Evolutionary conservation across 2,329 filamentous ascomycete species (phyloP), one percentile per base, ranked within the genome.

Genomic region (Sclerotinia spermophila): DNA sequence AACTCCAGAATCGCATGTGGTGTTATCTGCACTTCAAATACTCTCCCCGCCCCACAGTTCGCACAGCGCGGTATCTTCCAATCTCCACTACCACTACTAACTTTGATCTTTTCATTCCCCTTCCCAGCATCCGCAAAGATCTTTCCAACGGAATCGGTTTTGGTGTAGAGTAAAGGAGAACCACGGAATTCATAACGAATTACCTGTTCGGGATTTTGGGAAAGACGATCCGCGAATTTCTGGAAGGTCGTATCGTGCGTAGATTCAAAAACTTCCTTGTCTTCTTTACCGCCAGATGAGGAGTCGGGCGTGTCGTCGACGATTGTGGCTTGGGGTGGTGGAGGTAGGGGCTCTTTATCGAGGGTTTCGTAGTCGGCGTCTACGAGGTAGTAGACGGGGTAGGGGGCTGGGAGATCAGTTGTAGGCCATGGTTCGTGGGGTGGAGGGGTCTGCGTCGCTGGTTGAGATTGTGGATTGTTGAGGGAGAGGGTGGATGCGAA

Each of bases 281-380:
- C 92, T 74, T 92, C 89, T 51, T 87, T 85, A 38, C 82, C 80
- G 19, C 72, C 71, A 71, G 78, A 35, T 35, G 80, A 79, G 67
- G 80, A 73, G 15, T 74, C 72, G 2, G 74, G 75, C 61, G 86
- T 84, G 77, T 87, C 84, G 15, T 84, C 81, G 70, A 86, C 83
- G 27, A 55, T n/a, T 21, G 82, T 82, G 51, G 82, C 79, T 72
- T 78, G 64, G 83, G 84, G 48, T 85, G 85, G 58, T 86, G 85
- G 42, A 81, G 81, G 0, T 86, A 85, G 3, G 79, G 83, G 75
- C 75, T 89, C 78, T 27, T 81, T 79, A 73, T 93, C 92, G 38
- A 98, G 86, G 5, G 91, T 92, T 81, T 99, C 96, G 81, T 93
- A 97, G 78, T 97, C 95, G 67, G 95, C 95, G 76, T 98, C 96